Evolutionary conservation across 371 early-diverging fungal species (phyloP), one percentile per base, ranked within the genome.

Genomic region (Coemansia sp.): DNA sequence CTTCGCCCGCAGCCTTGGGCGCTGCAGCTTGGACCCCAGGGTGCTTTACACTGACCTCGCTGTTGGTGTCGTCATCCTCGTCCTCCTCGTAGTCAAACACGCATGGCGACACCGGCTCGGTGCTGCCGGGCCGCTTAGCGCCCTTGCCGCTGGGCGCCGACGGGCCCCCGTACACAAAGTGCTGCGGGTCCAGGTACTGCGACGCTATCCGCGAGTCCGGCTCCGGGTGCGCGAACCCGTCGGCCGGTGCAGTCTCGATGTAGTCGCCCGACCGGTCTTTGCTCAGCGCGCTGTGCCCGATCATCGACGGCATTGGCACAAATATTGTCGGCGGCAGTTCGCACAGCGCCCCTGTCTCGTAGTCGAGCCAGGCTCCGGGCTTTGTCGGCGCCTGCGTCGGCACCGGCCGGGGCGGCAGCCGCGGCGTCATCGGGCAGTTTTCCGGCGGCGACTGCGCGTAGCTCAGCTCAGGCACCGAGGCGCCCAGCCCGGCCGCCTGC

Each of bases 201-300:
- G 16, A 14, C 44, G 44, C 14, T 18, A 44, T 16, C 3, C 16
- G 44, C 2, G 44, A 44, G 8, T 24, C 24, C 24, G 24, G 24
- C 24, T 24, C 24, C 24, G 24, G 24, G 24, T 24, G 24, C 24
- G 24, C 24, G 39, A 34, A 10, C 7, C 12, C 39, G 29, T 29
- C 40, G 5, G 40, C 10, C 37, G n/a, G 40, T 12, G 40, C 24
- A 11, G 39, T 16, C 8, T 12, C 11, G 29, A 67, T 67, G 37
- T 62, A 66, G 48, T 67, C 62, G 29, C 46, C 32, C 1, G 71
- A 54, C 29, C 44, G 58, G 46, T 60, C 67, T 10, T 8, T 58
- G 50, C 54, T 61, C 44, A 50, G 53, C 2, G 62, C 71, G 55
- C 71, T 55, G 14, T 67, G 62, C 3, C 49, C 67, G 24, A 62